Conservation (phyloP, 805 yeast genomes). For the Cyberlindnera veronae region DNA sequence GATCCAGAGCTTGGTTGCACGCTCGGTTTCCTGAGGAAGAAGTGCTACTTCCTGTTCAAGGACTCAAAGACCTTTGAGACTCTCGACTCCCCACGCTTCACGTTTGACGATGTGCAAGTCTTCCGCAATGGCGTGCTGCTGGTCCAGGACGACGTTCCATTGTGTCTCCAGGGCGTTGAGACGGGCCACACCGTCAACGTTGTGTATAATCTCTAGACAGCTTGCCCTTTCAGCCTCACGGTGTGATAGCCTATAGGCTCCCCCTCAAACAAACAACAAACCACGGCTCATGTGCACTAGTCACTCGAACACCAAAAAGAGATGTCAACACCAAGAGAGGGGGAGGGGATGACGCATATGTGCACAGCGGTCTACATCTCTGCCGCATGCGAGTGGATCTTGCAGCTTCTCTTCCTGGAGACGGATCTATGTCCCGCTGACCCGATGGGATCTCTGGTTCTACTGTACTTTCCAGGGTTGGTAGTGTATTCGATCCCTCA, state of each 20-base stretch:
- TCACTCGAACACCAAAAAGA: too few species aligned
- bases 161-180: slow-evolving; percentile 49
- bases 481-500: neutral
- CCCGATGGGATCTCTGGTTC: too few species aligned
- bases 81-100: slow-evolving; percentile 14
- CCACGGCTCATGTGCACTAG: too few species aligned
- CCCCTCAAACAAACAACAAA: neutral
- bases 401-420: too few species aligned
- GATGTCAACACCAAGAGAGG: too few species aligned
- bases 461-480: neutral
- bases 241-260: neutral
- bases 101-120: slow-evolving; percentile 34
- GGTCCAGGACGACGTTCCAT: slow-evolving; percentile 40
- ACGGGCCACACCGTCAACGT: slow-evolving; percentile 49
- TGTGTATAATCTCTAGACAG: slow-evolving; percentile 2
- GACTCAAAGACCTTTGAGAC: slow-evolving; percentile 36
- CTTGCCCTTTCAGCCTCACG: too few species aligned
- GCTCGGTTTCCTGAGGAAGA: slow-evolving; percentile 55
- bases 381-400: too few species aligned
- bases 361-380: too few species aligned
- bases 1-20: slow-evolving; percentile 71
- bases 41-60: slow-evolving; percentile 52
- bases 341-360: too few species aligned
- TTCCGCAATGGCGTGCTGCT: slow-evolving; percentile 30
- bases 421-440: too few species aligned